Evolutionary conservation across 2,329 filamentous ascomycete species (phyloP).

Genomic region (Chaetomiaceae sp.): DNA sequence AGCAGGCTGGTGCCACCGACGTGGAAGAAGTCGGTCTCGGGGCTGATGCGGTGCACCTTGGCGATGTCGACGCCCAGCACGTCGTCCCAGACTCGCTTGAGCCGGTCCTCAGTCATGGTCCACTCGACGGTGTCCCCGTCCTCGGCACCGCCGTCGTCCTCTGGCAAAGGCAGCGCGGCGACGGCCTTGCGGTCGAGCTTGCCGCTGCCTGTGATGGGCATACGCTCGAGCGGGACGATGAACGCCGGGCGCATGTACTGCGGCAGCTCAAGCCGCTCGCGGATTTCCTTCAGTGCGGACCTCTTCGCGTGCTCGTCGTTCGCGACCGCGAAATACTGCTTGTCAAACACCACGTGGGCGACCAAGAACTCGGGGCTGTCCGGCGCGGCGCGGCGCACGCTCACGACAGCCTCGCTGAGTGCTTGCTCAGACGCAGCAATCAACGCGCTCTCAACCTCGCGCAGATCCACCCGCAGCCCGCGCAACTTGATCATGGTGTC

Average conservation of each 20-base stretch:
- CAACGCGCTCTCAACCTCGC: background rate
- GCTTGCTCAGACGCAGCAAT: background rate
- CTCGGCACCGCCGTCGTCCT: background rate
- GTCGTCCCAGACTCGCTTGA: background rate
- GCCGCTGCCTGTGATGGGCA: background rate
- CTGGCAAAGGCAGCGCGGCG: background rate
- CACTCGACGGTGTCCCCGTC: background rate
- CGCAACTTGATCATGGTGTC: background rate
- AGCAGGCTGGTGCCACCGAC: constrained; percentile 38
- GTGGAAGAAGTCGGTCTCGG: constrained; percentile 29
- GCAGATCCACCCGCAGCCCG: background rate
- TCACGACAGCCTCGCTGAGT: background rate
- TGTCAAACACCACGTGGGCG: background rate
- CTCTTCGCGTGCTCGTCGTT: background rate
- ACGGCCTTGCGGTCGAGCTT: background rate
- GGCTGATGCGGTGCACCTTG: constrained; percentile 9
- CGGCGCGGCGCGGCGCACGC: no score
- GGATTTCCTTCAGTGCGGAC: background rate
- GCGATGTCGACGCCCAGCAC: constrained; percentile 3
- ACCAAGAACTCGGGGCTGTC: background rate
- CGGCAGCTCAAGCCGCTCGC: background rate
- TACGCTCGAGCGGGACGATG: background rate
- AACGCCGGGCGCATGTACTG: background rate
- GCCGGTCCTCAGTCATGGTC: background rate
- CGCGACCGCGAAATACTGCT: no score